Conservation (phyloP, 306 rosid genomes). For the Prosopis cineraria region DNA sequence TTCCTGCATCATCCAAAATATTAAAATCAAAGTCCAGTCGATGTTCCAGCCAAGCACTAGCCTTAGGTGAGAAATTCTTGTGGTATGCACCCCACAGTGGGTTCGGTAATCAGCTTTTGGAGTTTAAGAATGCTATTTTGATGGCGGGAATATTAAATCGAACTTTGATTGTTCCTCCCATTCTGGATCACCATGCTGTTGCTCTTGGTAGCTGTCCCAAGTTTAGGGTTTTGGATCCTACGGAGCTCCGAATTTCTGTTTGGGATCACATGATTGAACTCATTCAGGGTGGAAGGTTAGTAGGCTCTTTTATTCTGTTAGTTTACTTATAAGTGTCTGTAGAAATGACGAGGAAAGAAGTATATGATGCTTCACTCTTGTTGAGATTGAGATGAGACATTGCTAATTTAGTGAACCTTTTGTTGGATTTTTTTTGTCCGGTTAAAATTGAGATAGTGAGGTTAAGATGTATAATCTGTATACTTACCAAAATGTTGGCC, state of each 20-base stretch:
- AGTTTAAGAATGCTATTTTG: conserved; percentile 70
- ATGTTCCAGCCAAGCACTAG: conserved; percentile 48
- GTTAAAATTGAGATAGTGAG: not conserved
- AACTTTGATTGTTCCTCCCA: conserved; percentile 77
- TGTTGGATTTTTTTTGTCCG: not conserved
- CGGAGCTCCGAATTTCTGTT: conserved; percentile 60
- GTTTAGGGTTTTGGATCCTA: conserved; percentile 60
- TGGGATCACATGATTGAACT: conserved; percentile 49
- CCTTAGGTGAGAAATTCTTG: conserved; percentile 56
- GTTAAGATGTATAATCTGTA: not conserved
- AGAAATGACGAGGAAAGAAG: not conserved
- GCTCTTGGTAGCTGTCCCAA: conserved; percentile 91
- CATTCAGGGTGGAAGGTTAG: not conserved
- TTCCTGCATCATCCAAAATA: conserved; percentile 25
- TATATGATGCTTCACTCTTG: not conserved
- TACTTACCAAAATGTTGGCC: not conserved
- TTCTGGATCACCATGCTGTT: conserved; percentile 86
- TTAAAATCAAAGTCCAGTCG: conserved; percentile 17
- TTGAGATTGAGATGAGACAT: not conserved
- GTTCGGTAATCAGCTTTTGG: conserved; percentile 85
- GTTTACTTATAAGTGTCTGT: not conserved
- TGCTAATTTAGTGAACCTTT: not conserved
- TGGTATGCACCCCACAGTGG: conserved; percentile 93
- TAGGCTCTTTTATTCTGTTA: not conserved
- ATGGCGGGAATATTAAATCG: conserved; percentile 78